Evolutionary conservation across 768 basidiomycete genomes (phyloP), one percentile per base, ranked within the genome.

Genomic region (Leccinum aurantiacum): DNA sequence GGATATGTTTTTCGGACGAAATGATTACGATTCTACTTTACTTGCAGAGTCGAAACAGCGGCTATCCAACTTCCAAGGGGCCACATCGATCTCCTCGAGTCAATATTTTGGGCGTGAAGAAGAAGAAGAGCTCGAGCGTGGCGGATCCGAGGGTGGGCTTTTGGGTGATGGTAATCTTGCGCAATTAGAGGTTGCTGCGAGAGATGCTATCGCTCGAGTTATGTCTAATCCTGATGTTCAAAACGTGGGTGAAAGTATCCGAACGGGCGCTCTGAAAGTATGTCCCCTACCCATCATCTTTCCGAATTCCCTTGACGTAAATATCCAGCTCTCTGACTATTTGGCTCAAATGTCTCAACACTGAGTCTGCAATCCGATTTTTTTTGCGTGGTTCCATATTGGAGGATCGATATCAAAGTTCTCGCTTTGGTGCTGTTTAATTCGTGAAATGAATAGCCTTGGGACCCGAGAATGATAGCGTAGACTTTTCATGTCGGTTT

Each of bases 81-180:
- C 95, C 14, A 91, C 89, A 0, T 86, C 93, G 33, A 98, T 98
- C 69, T 96, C 94, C 1, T 96, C 94, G 15, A 95, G 85, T 71
- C 91, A 94, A 66, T 99, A 98, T 84, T 98, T 97, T 75, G 97
- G 96, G 2, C 83, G 95, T 15, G 95, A 96, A 57, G 88, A 91
- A 58, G 88, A 89, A n/a, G 84, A 84, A 9, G 65, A 75, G 53
- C 64, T 72, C 17, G 75, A 70, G 48, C 77, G 75, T 19, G 73
- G 75, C n/a, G 71, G 75, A 22, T 76, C 83, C 9, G 85, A 85
- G 60, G 88, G 82, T 22, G 87, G 83, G 53, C 69, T 87, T 59
- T 69, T 81, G 48, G 77, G 78, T 53, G 82, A 81, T 54, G 78
- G 77, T 59, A 78, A 60, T 53, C 72, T 87, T 37, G 85, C 89